Conservation (phyloP, 495 filamentous ascomycete genomes). For the Penicillium dipodomyicola region DNA sequence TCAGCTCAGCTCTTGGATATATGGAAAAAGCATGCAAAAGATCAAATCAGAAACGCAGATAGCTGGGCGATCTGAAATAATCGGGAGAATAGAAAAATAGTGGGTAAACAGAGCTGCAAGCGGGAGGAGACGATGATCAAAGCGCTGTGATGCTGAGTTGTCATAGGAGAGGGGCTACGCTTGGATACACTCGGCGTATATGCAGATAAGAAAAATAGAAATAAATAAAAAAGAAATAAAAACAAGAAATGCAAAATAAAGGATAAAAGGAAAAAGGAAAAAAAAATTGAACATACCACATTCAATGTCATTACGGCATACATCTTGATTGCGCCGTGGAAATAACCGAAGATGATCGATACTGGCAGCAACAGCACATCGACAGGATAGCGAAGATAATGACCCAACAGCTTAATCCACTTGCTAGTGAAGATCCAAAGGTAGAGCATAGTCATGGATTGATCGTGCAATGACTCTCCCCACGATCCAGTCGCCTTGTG, state of each 20-base stretch:
- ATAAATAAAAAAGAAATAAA: neutral
- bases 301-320: constrained; percentile 69
- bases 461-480: constrained; percentile 38
- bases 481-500: constrained; percentile 45
- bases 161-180: constrained; percentile 19
- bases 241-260: constrained; percentile 5
- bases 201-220: constrained; percentile 4
- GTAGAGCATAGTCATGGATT: constrained; percentile 51
- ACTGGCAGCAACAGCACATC: constrained; percentile 68
- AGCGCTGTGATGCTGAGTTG: constrained; percentile 27
- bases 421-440: constrained; percentile 70
- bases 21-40: neutral
- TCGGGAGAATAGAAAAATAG: constrained; percentile 14
- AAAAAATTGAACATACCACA: constrained; percentile 63
- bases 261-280: constrained; percentile 10
- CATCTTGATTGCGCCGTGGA: constrained; percentile 75
- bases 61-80: constrained; percentile 2
- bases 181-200: constrained; percentile 11
- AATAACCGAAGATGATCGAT: constrained; percentile 75
- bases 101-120: constrained; percentile 27
- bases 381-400: constrained; percentile 67
- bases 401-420: constrained; percentile 69
- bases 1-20: constrained; percentile 14
- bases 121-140: constrained; percentile 29
- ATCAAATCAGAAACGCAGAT: neutral